Evolutionary conservation across 441 rosid species (phyloP).

Genomic region (Gossypium schwendimanii): DNA sequence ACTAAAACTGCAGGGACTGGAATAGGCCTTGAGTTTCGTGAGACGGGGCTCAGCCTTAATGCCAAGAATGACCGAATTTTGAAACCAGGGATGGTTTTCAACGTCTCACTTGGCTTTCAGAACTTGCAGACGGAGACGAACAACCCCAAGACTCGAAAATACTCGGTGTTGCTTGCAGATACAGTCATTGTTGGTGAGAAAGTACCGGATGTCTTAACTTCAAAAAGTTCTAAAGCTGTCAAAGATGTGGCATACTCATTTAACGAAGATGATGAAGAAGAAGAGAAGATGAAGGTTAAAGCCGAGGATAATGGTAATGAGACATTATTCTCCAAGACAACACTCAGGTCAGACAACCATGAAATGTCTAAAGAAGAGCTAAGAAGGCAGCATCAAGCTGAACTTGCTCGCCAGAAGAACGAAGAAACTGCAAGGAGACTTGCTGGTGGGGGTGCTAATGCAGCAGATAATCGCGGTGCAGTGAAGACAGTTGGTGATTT

Average conservation of each 20-base stretch:
- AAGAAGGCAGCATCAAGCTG: slow-evolving; percentile 89
- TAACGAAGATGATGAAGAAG: slow-evolving; percentile 75
- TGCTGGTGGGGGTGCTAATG: slow-evolving; percentile 55
- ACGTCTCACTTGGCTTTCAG: slow-evolving; percentile 80
- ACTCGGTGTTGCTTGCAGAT: slow-evolving; percentile 68
- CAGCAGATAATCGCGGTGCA: slow-evolving; percentile 50
- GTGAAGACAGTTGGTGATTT: slow-evolving; percentile 49
- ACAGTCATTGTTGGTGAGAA: slow-evolving; percentile 64
- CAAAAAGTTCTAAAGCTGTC: slow-evolving; percentile 59
- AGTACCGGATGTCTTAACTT: slow-evolving; percentile 47
- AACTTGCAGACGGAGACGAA: slow-evolving; percentile 51
- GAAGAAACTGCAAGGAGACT: slow-evolving; percentile 87
- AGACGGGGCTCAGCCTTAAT: slow-evolving; percentile 66
- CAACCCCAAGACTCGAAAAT: slow-evolving; percentile 49
- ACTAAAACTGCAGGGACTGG: slow-evolving; percentile 90
- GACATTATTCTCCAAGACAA: slow-evolving; percentile 46
- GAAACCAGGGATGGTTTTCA: slow-evolving; percentile 61
- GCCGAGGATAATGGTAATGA: slow-evolving; percentile 32
- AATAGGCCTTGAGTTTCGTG: slow-evolving; percentile 84
- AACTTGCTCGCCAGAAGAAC: slow-evolving; percentile 84
- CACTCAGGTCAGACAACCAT: slow-evolving; percentile 74
- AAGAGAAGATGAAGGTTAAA: slow-evolving; percentile 35
- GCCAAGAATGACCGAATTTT: slow-evolving; percentile 65
- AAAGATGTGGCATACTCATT: slow-evolving; percentile 83
- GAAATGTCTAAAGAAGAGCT: slow-evolving; percentile 81